Conservation (phyloP, 495 filamentous ascomycete species). For the Aeminium ludgeri region DNA sequence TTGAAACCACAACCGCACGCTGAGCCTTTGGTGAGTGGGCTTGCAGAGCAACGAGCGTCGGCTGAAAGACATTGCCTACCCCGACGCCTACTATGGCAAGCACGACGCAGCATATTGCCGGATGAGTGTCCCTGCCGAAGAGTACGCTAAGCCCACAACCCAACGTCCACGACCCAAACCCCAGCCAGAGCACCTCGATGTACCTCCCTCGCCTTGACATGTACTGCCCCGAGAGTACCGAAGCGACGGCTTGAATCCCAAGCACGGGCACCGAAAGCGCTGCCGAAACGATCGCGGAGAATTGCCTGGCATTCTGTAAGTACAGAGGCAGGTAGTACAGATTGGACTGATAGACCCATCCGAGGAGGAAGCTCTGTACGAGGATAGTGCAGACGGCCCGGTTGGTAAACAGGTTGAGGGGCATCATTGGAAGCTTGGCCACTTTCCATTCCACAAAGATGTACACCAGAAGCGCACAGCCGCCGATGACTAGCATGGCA, state of each 20-base stretch:
- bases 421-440: slow-evolving; percentile 42
- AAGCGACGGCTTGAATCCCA: slow-evolving; percentile 33
- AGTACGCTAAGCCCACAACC: slow-evolving; percentile 37
- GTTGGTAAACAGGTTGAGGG: slow-evolving; percentile 41
- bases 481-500: slow-evolving; percentile 40
- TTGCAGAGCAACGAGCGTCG: slow-evolving; percentile 44
- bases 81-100: slow-evolving; percentile 38
- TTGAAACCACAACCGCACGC: slow-evolving; percentile 42
- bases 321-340: slow-evolving; percentile 35
- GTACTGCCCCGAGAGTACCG: slow-evolving; percentile 39
- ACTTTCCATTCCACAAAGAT: slow-evolving; percentile 41
- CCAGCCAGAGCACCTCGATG: slow-evolving; percentile 39
- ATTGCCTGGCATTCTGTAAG: slow-evolving; percentile 28
- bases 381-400: slow-evolving; percentile 35
- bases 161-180: slow-evolving; percentile 37
- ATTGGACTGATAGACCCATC: slow-evolving; percentile 40
- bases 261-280: slow-evolving; percentile 38
- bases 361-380: slow-evolving; percentile 43
- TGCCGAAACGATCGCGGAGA: slow-evolving; percentile 26
- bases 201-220: slow-evolving; percentile 40
- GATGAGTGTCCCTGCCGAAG: slow-evolving; percentile 31
- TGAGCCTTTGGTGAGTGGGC: slow-evolving; percentile 41
- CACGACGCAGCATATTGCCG: slow-evolving; percentile 35
- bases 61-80: slow-evolving; percentile 43
- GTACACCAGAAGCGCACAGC: slow-evolving; percentile 31